phyloP scores from a whole-genome alignment of 2,329 filamentous ascomycete species.

The Aspergillus sp. region DNA sequence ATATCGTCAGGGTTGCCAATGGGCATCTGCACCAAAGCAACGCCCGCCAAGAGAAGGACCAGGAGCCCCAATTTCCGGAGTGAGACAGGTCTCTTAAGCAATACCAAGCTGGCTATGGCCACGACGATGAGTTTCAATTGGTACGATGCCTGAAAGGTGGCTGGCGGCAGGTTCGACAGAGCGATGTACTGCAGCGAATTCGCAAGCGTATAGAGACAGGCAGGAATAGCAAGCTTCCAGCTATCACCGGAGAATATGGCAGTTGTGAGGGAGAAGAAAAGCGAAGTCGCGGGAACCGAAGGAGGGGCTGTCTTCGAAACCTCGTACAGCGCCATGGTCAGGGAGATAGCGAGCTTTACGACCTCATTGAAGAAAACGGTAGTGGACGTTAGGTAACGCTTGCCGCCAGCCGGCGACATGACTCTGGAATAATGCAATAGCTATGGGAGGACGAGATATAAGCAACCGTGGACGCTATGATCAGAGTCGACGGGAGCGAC shows the following conservation, averaged over 20 bases:
- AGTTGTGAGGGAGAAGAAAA: slow-evolving; percentile 77
- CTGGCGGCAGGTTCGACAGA: slow-evolving; percentile 85
- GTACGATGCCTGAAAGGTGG: slow-evolving; percentile 90
- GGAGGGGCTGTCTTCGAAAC: slow-evolving; percentile 75
- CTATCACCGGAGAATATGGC: slow-evolving; percentile 86
- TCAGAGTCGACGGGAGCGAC: slow-evolving; percentile 16
- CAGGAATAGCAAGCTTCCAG: slow-evolving; percentile 92
- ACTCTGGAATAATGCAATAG: slow-evolving; percentile 93
- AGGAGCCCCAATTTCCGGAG: slow-evolving; percentile 78
- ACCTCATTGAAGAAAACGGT: slow-evolving; percentile 93
- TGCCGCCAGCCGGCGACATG: slow-evolving; percentile 81
- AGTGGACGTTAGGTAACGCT: slow-evolving; percentile 90
- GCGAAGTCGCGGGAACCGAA: slow-evolving; percentile 74
- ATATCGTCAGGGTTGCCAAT: slow-evolving; percentile 57
- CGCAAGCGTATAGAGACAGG: slow-evolving; percentile 83
- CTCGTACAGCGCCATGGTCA: slow-evolving; percentile 86
- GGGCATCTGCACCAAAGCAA: slow-evolving; percentile 82
- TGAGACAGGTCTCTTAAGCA: slow-evolving; percentile 72
- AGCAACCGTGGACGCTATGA: background rate
- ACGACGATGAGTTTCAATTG: slow-evolving; percentile 94
- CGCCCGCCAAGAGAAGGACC: slow-evolving; percentile 75
- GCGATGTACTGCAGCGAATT: slow-evolving; percentile 94
- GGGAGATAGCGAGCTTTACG: slow-evolving; percentile 81
- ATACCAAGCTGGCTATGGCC: slow-evolving; percentile 78
- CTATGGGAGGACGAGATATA: slow-evolving; percentile 46